phyloP scores from a whole-genome alignment of 495 filamentous ascomycete genomes.

The Talaromyces ruber region DNA sequence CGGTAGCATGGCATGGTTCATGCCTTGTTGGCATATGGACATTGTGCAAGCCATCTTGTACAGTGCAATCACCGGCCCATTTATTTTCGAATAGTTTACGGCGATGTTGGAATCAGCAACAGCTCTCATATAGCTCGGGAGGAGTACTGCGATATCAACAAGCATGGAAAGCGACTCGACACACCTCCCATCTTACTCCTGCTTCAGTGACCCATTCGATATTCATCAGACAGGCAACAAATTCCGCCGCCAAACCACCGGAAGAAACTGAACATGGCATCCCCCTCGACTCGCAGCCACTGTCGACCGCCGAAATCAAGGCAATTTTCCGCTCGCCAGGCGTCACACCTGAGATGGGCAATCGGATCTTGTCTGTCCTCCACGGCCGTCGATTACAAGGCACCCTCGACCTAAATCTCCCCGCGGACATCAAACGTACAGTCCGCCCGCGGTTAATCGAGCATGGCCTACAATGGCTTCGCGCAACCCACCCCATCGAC shows the following conservation, averaged over 20 bases:
- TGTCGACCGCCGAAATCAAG: conserved; percentile 48
- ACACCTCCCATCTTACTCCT: conserved; percentile 10
- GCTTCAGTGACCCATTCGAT: conserved; percentile 7
- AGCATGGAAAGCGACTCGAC: conserved; percentile 16
- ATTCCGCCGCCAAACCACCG: not conserved
- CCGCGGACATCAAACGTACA: conserved; percentile 33
- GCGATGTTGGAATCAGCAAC: not conserved
- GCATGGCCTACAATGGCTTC: conserved; percentile 58
- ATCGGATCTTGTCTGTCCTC: conserved; percentile 56
- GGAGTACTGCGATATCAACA: not conserved
- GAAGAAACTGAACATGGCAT: conserved; percentile 2
- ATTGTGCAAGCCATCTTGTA: conserved; percentile 17
- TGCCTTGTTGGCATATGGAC: conserved; percentile 29
- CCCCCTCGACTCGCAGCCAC: conserved; percentile 14
- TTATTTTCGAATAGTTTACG: not conserved
- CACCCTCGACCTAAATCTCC: conserved; percentile 52
- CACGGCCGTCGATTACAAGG: conserved; percentile 70
- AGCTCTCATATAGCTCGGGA: not conserved
- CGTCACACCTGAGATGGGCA: conserved; percentile 44
- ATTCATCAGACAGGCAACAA: conserved; percentile 2
- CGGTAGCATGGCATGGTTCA: conserved; percentile 36
- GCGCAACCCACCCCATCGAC: conserved; percentile 59
- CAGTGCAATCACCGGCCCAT: not conserved
- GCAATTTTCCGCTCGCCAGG: conserved; percentile 51
- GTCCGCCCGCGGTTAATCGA: conserved; percentile 24